Conservation (phyloP, 495 filamentous ascomycete genomes). For the Lophium mytilinum region DNA sequence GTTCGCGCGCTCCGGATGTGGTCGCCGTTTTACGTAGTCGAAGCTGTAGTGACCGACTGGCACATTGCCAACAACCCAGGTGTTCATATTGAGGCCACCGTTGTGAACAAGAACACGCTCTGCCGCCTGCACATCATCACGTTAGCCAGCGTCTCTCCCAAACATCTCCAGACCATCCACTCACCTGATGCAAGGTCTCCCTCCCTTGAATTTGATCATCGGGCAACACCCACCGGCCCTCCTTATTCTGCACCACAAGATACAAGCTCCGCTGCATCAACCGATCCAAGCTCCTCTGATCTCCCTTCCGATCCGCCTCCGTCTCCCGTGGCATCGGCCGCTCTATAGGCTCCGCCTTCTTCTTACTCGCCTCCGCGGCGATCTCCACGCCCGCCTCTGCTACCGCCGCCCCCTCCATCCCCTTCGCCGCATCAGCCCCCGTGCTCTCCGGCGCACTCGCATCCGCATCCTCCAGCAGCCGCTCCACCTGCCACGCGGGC, state of each 20-base stretch:
- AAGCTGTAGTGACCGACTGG: conserved; percentile 72
- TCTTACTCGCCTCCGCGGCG: neutral
- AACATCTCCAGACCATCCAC: conserved; percentile 23
- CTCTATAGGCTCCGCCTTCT: conserved; percentile 60
- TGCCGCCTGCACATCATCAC: conserved; percentile 53
- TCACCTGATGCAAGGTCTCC: conserved; percentile 75
- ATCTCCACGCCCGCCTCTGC: conserved; percentile 50
- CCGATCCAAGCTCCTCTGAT: conserved; percentile 69
- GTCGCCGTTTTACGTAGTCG: conserved; percentile 35
- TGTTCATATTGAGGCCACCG: conserved; percentile 94
- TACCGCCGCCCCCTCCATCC: conserved; percentile 40
- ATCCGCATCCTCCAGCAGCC: conserved; percentile 71
- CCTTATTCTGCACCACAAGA: conserved; percentile 63
- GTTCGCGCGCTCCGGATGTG: conserved; percentile 31
- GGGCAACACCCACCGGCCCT: conserved; percentile 74
- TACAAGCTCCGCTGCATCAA: conserved; percentile 74
- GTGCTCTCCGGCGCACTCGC: conserved; percentile 35
- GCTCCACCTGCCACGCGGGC: conserved; percentile 52
- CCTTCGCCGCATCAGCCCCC: conserved; percentile 4
- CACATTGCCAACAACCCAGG: conserved; percentile 88
- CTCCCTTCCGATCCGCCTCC: conserved; percentile 69
- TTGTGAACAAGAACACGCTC: conserved; percentile 65
- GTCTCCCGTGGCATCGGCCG: conserved; percentile 62
- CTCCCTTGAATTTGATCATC: conserved; percentile 51
- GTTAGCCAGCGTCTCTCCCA: neutral